Conservation (phyloP, 148 eudicot species). For the Nepenthes gracilis region DNA sequence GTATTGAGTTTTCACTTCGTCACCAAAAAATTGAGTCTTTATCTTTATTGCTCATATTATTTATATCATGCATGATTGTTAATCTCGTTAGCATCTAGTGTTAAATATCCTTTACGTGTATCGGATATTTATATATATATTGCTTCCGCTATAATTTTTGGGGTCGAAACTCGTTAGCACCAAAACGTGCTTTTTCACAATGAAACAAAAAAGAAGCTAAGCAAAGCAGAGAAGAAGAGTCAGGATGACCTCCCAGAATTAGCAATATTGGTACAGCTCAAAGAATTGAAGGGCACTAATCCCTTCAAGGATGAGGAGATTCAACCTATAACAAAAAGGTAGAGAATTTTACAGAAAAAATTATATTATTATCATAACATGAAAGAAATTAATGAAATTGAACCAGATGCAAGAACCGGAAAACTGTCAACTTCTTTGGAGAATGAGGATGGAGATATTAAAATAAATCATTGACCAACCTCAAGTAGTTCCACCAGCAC, state of each 20-base stretch:
- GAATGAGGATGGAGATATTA: conserved; percentile 30
- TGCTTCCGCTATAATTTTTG: too few relatives aligned
- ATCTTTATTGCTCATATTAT: too few relatives aligned
- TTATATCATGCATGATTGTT: too few relatives aligned
- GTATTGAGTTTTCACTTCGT: too few relatives aligned
- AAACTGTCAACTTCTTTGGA: conserved; percentile 9
- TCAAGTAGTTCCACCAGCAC: conserved; percentile 33
- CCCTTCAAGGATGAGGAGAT: conserved; percentile 56
- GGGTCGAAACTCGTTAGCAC: too few relatives aligned
- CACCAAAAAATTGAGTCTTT: too few relatives aligned
- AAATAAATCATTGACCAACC: conserved; percentile 9
- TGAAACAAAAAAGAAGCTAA: conserved; percentile 53
- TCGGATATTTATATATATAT: too few relatives aligned
- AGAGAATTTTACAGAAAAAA: too few relatives aligned
- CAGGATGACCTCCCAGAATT: conserved; percentile 29
- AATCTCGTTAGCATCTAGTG: too few relatives aligned
- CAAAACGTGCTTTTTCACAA: too few relatives aligned
- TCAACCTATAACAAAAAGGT: conserved; percentile 22
- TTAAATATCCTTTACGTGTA: too few relatives aligned
- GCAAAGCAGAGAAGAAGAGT: conserved; percentile 47
- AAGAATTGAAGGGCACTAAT: conserved; percentile 33
- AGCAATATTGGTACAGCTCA: conserved; percentile 27
- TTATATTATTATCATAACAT: conserved; percentile 16
- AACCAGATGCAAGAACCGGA: background rate
- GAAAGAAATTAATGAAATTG: conserved; percentile 14